These are phyloP conservation scores for Colletotrichum eleusines DNA, from an alignment of 2,329 filamentous ascomycete genomes.

Conservation along the genomic window DNA sequence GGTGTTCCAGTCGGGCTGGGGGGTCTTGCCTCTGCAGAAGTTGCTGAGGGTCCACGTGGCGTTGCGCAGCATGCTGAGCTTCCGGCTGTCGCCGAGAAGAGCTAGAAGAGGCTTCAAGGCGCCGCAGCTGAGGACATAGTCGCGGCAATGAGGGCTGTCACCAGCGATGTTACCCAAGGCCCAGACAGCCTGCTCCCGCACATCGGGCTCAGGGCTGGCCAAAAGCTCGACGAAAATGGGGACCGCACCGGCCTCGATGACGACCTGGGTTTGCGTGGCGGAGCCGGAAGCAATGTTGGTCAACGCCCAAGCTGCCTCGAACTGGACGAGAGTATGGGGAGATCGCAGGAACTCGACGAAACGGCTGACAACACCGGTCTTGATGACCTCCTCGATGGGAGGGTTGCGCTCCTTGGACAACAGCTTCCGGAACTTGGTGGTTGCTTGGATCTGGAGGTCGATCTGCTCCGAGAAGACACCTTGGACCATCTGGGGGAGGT, in stretches of 20 bases:
- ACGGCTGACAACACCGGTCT: slow-evolving; percentile 96
- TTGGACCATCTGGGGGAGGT: slow-evolving; percentile 97
- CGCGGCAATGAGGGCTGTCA: slow-evolving; percentile 96
- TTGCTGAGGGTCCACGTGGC: slow-evolving; percentile 99
- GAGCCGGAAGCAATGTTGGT: slow-evolving; percentile 99
- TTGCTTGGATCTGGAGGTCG: slow-evolving; percentile 95
- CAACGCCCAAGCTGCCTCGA: slow-evolving; percentile 98
- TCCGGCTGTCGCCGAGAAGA: slow-evolving; percentile 95
- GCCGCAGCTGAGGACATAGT: slow-evolving; percentile 93
- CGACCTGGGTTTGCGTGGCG: slow-evolving; percentile 96
- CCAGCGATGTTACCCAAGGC: slow-evolving; percentile 98
- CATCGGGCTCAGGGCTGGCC: slow-evolving; percentile 95
- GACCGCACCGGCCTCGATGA: slow-evolving; percentile 97
- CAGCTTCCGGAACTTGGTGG: slow-evolving; percentile 98
- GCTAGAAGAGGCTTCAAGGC: slow-evolving; percentile 90
- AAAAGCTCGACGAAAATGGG: slow-evolving; percentile 98
- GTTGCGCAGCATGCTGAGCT: slow-evolving; percentile 98
- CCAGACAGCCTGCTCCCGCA: slow-evolving; percentile 98
- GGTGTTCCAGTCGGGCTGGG: slow-evolving; percentile 96
- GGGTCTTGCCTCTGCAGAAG: slow-evolving; percentile 99
- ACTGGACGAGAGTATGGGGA: slow-evolving; percentile 97
- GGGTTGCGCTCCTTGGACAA: slow-evolving; percentile 99
- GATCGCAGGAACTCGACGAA: slow-evolving; percentile 99
- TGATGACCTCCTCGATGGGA: slow-evolving; percentile 98
- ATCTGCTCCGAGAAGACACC: slow-evolving; percentile 99